These are phyloP conservation scores for Lentinus tigrinus DNA, from an alignment of 768 basidiomycete genomes.

Conservation along the genomic window DNA sequence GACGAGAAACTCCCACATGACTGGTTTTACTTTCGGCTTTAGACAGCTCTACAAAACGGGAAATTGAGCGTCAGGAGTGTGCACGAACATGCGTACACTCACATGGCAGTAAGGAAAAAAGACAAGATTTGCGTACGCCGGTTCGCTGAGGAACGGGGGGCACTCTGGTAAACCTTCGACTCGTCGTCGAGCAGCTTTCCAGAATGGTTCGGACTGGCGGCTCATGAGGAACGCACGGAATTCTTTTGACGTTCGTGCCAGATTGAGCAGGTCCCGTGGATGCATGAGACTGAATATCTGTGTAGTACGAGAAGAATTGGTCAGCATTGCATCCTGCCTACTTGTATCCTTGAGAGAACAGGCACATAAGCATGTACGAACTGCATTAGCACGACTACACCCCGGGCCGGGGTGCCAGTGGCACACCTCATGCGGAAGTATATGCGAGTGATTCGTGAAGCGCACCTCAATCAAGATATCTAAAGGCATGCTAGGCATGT, in stretches of 20 bases:
- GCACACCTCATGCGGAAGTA: too few species aligned
- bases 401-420: too few species aligned
- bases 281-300: conserved; percentile 5
- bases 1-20: not conserved
- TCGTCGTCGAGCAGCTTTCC: conserved; percentile 34
- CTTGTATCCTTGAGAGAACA: too few species aligned
- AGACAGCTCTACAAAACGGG: not conserved
- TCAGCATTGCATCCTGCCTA: too few species aligned
- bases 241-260: conserved; percentile 5
- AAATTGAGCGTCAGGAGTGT: not conserved
- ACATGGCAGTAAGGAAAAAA: conserved; percentile 36
- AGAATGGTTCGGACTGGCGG: conserved; percentile 21
- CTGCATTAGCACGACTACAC: too few species aligned
- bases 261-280: conserved; percentile 10
- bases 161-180: conserved; percentile 22
- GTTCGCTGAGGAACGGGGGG: conserved; percentile 31
- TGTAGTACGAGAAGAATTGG: not conserved
- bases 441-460: not conserved
- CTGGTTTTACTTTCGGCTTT: not conserved
- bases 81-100: not conserved
- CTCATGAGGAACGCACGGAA: conserved; percentile 9
- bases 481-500: conserved; percentile 11
- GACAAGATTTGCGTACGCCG: conserved; percentile 34
- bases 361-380: too few species aligned
- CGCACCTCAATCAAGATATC: conserved; percentile 13